Percentiles rank a stretch among this genome's conserved stretches.
Evolutionary conservation across 208 protist genomes (phyloP).

Genomic region (Trypanosoma scelopori): DNA sequence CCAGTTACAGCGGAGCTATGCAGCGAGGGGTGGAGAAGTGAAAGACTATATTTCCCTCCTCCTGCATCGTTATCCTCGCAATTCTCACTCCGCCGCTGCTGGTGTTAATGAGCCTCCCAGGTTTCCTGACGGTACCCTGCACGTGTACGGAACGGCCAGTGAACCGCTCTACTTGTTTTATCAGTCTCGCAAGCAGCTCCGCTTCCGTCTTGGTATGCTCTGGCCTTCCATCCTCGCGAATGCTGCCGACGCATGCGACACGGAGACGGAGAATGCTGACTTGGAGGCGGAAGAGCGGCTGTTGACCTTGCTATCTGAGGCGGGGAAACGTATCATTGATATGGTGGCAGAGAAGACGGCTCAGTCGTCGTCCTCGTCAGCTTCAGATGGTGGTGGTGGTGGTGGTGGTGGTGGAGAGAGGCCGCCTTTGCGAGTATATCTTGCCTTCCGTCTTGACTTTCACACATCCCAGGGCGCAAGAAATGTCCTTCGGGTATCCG

Average conservation of each 20-base stretch:
- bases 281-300: constrained; percentile 19
- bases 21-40: constrained; percentile 16
- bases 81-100: too few species aligned
- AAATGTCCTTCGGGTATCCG: constrained; percentile 1
- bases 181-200: constrained; percentile 40
- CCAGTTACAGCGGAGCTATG: constrained; percentile 9
- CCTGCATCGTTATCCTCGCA: constrained; percentile 19
- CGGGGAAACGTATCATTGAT: constrained; percentile 18
- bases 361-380: not conserved
- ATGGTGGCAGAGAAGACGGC: constrained; percentile 10
- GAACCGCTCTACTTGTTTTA: constrained; percentile 53
- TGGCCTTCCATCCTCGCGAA: constrained; percentile 13
- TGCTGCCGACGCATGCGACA: not conserved
- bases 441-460: constrained; percentile 12
- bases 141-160: constrained; percentile 35
- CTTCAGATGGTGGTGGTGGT: too few species aligned
- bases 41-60: constrained; percentile 44
- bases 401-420: not conserved
- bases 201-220: constrained; percentile 34
- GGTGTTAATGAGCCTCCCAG: not conserved
- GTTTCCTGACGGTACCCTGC: constrained; percentile 42
- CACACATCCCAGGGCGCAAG: not conserved
- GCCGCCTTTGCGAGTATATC: constrained; percentile 21
- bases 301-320: constrained; percentile 13
- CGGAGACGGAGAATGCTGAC: not conserved